Conservation (phyloP, 2,329 filamentous ascomycete species). For the Torrubiellomyces zombiae region DNA sequence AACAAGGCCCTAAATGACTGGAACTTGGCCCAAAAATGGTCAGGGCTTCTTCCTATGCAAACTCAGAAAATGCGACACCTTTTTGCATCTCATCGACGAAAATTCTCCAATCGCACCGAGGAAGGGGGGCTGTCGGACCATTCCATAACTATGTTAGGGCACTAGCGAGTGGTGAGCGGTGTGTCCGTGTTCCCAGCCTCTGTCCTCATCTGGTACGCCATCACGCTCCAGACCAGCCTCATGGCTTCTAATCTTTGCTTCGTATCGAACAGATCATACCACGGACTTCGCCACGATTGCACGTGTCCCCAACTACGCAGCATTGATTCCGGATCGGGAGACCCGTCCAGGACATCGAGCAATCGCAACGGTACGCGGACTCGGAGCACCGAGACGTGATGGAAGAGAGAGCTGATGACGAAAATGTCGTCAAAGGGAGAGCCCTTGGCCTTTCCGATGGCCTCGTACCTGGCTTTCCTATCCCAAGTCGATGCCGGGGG, state of each 20-base stretch:
- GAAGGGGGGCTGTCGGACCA: no score
- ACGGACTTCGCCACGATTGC: conserved; percentile 38
- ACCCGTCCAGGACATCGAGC: conserved; percentile 35
- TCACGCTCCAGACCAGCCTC: conserved; percentile 40
- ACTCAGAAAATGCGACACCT: no score
- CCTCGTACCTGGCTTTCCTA: conserved; percentile 37
- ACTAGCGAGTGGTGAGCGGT: no score
- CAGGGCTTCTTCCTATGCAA: no score
- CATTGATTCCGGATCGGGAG: conserved; percentile 15
- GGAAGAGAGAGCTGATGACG: conserved; percentile 42
- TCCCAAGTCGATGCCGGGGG: conserved; percentile 44
- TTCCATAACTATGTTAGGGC: no score
- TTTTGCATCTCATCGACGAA: no score
- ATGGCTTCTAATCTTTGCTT: conserved; percentile 40
- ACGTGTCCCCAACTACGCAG: conserved; percentile 33
- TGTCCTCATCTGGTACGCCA: conserved; percentile 42
- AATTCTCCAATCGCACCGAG: no score
- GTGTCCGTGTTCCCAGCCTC: no score
- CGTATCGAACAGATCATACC: conserved; percentile 42
- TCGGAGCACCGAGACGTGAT: conserved; percentile 41
- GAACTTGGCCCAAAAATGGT: no score
- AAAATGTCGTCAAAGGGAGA: conserved; percentile 43
- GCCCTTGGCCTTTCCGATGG: conserved; percentile 34
- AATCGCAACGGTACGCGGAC: conserved; percentile 39
- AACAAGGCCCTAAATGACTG: no score